phyloP scores from a whole-genome alignment of 441 rosid genomes.

The Gossypium schwendimanii region DNA sequence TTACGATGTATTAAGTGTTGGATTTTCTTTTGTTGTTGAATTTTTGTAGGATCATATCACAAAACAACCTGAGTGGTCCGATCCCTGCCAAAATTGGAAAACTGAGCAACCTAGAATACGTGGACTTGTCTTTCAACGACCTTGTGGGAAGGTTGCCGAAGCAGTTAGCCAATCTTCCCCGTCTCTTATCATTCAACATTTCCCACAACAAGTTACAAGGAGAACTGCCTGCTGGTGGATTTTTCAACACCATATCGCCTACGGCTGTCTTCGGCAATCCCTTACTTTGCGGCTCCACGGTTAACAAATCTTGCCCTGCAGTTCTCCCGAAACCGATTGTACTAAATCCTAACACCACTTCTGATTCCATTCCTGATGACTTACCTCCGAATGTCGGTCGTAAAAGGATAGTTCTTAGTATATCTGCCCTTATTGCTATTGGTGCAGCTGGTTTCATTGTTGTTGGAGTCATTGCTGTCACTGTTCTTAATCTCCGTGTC shows the following conservation, averaged over 20 bases:
- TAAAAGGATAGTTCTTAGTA: conserved; percentile 60
- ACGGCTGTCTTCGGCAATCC: conserved; percentile 52
- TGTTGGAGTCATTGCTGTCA: conserved; percentile 66
- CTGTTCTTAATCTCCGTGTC: conserved; percentile 63
- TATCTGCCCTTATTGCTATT: conserved; percentile 64
- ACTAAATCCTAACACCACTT: conserved; percentile 57
- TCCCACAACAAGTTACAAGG: conserved; percentile 59
- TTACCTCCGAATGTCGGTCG: conserved; percentile 34
- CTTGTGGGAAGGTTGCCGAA: conserved; percentile 49
- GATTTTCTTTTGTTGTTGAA: conserved; percentile 2
- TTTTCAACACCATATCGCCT: conserved; percentile 55
- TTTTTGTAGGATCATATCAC: conserved; percentile 40
- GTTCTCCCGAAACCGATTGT: conserved; percentile 69
- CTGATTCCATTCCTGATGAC: conserved; percentile 33
- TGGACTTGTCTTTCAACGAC: conserved; percentile 50
- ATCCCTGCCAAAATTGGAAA: conserved; percentile 44
- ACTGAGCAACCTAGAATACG: conserved; percentile 39
- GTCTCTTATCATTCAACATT: conserved; percentile 49
- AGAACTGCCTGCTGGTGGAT: conserved; percentile 57
- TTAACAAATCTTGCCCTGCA: conserved; percentile 54
- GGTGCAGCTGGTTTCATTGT: conserved; percentile 71
- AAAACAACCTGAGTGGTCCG: conserved; percentile 41
- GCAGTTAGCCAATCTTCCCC: conserved; percentile 55
- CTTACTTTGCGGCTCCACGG: conserved; percentile 57
- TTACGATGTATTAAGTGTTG: background rate